Percentiles rank a stretch among this genome's conserved stretches.
These are phyloP conservation scores for Camillea tinctor DNA, from an alignment of 2,329 filamentous ascomycete genomes.

Conservation along the genomic window DNA sequence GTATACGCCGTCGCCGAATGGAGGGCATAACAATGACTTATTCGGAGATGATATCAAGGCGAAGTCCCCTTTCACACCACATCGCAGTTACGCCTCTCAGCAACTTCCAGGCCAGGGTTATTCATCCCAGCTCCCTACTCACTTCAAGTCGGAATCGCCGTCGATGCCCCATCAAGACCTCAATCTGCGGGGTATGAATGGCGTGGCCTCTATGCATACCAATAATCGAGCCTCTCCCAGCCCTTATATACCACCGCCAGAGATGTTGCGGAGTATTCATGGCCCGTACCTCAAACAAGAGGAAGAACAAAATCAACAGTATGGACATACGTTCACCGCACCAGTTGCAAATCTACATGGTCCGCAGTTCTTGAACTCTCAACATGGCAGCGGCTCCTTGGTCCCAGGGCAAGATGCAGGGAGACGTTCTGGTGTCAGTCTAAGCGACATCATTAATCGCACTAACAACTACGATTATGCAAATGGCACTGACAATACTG, in stretches of 20 bases:
- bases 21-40: background rate
- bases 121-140: background rate
- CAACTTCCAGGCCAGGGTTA: background rate
- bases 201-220: no score
- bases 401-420: constrained; percentile 23
- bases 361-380: background rate
- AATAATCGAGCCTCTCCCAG: no score
- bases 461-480: constrained; percentile 38
- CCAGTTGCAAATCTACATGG: no score
- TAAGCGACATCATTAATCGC: constrained; percentile 38
- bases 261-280: background rate
- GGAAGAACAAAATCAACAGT: background rate
- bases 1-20: background rate
- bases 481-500: constrained; percentile 35
- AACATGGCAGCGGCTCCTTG: background rate
- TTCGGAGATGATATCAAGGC: background rate
- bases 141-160: background rate
- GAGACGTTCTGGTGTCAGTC: constrained; percentile 16
- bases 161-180: no score
- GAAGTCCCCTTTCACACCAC: background rate
- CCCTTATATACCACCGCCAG: background rate
- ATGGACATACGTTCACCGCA: no score
- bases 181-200: no score
- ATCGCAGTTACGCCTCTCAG: background rate
- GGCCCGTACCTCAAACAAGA: background rate